Conservation (phyloP, 768 basidiomycete genomes). For the Phanerodontia chrysosporium region DNA sequence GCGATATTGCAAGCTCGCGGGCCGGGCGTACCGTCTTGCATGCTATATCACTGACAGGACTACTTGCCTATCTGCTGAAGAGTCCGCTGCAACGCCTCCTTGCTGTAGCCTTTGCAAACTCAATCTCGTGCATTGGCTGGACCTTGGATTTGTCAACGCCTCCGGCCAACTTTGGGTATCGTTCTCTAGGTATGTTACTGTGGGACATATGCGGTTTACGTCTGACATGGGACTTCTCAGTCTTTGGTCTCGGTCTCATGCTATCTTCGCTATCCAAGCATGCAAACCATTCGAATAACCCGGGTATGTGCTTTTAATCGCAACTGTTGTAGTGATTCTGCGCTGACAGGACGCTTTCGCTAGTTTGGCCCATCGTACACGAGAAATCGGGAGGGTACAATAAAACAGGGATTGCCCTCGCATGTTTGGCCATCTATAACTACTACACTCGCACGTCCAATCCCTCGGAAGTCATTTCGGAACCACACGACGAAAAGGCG, state of each 20-base stretch:
- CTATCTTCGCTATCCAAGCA: slow-evolving; percentile 70
- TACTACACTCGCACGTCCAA: slow-evolving; percentile 39
- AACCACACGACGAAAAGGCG: not conserved
- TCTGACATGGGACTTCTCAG: slow-evolving; percentile 30
- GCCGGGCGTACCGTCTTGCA: slow-evolving; percentile 48
- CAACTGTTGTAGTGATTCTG: not conserved
- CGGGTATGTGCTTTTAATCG: slow-evolving; percentile 38
- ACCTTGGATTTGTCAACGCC: slow-evolving; percentile 50
- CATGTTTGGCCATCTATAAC: slow-evolving; percentile 54
- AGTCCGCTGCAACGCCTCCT: slow-evolving; percentile 52
- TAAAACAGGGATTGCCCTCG: slow-evolving; percentile 56
- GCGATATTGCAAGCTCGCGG: slow-evolving; percentile 41
- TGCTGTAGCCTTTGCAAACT: slow-evolving; percentile 52
- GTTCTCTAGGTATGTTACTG: slow-evolving; percentile 36
- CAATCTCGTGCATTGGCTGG: slow-evolving; percentile 44
- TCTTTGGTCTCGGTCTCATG: slow-evolving; percentile 62
- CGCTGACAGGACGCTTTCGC: not conserved
- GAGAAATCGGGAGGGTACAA: slow-evolving; percentile 66
- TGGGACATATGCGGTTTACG: not conserved
- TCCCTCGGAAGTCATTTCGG: slow-evolving; percentile 12
- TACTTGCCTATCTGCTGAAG: slow-evolving; percentile 48
- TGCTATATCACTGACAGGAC: slow-evolving; percentile 44
- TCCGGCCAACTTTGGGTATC: slow-evolving; percentile 35
- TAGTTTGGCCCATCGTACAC: slow-evolving; percentile 80
- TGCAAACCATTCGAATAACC: slow-evolving; percentile 77